Evolutionary conservation across 371 early-diverging fungal species (phyloP).

Genomic region (Smittium mucronatum): DNA sequence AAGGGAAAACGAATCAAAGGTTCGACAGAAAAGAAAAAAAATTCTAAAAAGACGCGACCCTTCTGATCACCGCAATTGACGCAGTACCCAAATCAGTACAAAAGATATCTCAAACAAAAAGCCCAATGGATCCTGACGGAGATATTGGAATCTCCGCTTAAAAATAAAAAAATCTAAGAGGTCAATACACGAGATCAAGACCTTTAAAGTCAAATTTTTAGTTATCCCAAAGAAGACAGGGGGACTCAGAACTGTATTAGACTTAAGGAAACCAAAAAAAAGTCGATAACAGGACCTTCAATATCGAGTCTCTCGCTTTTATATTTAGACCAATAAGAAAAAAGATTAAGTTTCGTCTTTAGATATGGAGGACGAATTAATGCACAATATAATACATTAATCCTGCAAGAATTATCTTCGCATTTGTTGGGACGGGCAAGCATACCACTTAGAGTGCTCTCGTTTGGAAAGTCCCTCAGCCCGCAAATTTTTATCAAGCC

Average conservation of each 20-base stretch:
- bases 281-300: slow-evolving; percentile 20
- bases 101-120: neutral
- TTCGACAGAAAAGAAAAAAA: too few relatives aligned
- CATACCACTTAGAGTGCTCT: slow-evolving; percentile 34
- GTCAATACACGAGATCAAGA: neutral
- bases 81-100: neutral
- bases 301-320: slow-evolving; percentile 22
- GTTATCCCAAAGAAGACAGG: neutral
- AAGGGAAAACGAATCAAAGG: neutral
- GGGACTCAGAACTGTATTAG: slow-evolving; percentile 19
- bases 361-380: slow-evolving; percentile 29
- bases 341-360: slow-evolving; percentile 24
- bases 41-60: too few relatives aligned
- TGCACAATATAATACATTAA: slow-evolving; percentile 26
- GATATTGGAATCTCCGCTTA: neutral
- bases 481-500: slow-evolving; percentile 35
- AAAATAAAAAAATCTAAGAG: neutral
- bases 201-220: slow-evolving; percentile 7
- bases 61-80: neutral
- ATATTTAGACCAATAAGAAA: slow-evolving; percentile 19
- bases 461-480: slow-evolving; percentile 34
- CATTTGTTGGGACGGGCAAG: slow-evolving; percentile 32
- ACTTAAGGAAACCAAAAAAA: slow-evolving; percentile 28
- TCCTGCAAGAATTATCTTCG: slow-evolving; percentile 28
- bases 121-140: neutral